Evolutionary conservation across 768 basidiomycete genomes (phyloP).

Genomic region (Nidularia pulvinata): DNA sequence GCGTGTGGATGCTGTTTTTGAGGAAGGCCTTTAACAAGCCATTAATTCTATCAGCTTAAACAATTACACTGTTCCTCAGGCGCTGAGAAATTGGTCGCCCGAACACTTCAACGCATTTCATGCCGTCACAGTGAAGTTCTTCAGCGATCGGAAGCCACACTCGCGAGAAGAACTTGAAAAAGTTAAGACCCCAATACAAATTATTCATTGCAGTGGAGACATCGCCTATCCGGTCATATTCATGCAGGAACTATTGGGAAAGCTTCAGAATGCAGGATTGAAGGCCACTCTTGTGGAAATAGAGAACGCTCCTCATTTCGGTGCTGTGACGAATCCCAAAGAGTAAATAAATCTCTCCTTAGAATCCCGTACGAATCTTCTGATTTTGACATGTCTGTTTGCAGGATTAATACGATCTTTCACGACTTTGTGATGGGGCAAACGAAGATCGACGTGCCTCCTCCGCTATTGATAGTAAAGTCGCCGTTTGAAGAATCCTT

Average conservation of each 20-base stretch:
- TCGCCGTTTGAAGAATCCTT: constrained; percentile 27
- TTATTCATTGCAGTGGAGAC: constrained; percentile 30
- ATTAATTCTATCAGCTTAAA: constrained; percentile 12
- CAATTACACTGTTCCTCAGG: constrained; percentile 15
- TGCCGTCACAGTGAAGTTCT: constrained; percentile 27
- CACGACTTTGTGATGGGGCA: constrained; percentile 24
- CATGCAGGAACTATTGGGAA: constrained; percentile 18
- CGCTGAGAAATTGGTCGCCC: constrained; percentile 17
- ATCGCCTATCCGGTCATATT: constrained; percentile 29
- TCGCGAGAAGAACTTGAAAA: constrained; percentile 14
- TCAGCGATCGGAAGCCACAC: constrained; percentile 19
- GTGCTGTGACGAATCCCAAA: constrained; percentile 26
- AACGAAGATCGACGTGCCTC: constrained; percentile 15
- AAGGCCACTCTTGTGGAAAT: constrained; percentile 19
- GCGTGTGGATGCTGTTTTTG: constrained; percentile 1
- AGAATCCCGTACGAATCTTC: background rate
- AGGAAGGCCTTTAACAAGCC: background rate
- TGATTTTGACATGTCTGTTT: background rate
- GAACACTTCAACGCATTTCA: constrained; percentile 25
- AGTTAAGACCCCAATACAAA: constrained; percentile 23
- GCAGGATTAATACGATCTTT: constrained; percentile 24
- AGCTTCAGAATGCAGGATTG: constrained; percentile 20
- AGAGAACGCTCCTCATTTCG: constrained; percentile 31
- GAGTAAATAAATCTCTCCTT: constrained; percentile 14
- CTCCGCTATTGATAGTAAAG: constrained; percentile 12